Evolutionary conservation across 257 asterid species (phyloP).

Genomic region (Cruciata laevipes): DNA sequence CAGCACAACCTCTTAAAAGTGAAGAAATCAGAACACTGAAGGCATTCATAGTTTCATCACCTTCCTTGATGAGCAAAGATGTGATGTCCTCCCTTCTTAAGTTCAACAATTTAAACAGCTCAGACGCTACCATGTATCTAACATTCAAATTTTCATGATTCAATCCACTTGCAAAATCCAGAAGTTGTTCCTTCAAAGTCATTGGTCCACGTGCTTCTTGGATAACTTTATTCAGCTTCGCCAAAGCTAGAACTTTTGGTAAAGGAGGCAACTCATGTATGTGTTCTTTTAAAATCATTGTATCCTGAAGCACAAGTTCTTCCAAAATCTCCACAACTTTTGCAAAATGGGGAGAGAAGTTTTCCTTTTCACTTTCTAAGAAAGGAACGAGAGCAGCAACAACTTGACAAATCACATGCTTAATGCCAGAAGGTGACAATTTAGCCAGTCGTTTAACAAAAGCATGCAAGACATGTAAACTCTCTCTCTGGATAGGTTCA

Average conservation of each 20-base stretch:
- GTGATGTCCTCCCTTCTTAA: slow-evolving; percentile 62
- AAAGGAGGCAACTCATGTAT: slow-evolving; percentile 86
- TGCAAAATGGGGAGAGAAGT: slow-evolving; percentile 39
- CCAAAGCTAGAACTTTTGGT: slow-evolving; percentile 76
- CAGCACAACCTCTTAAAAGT: slow-evolving; percentile 94
- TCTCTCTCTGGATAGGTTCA: slow-evolving; percentile 79
- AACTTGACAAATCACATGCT: slow-evolving; percentile 90
- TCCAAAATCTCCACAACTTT: slow-evolving; percentile 84
- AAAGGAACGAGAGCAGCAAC: slow-evolving; percentile 94
- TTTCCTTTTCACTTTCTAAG: slow-evolving; percentile 69
- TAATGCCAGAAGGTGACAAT: slow-evolving; percentile 79
- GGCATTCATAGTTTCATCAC: slow-evolving; percentile 63
- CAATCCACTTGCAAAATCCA: slow-evolving; percentile 73
- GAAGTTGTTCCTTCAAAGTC: slow-evolving; percentile 80
- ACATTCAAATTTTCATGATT: slow-evolving; percentile 92
- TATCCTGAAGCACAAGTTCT: slow-evolving; percentile 81
- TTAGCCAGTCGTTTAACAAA: slow-evolving; percentile 72
- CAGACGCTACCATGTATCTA: slow-evolving; percentile 94
- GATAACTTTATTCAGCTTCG: slow-evolving; percentile 74
- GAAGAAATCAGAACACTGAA: slow-evolving; percentile 78
- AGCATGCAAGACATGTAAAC: slow-evolving; percentile 72
- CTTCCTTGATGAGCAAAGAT: slow-evolving; percentile 61
- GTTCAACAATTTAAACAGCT: slow-evolving; percentile 73
- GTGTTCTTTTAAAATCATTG: slow-evolving; percentile 59
- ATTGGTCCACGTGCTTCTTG: slow-evolving; percentile 70